Evolutionary conservation across 768 basidiomycete genomes (phyloP), one percentile per base, ranked within the genome.

Genomic region (Amanita subjunquillea): DNA sequence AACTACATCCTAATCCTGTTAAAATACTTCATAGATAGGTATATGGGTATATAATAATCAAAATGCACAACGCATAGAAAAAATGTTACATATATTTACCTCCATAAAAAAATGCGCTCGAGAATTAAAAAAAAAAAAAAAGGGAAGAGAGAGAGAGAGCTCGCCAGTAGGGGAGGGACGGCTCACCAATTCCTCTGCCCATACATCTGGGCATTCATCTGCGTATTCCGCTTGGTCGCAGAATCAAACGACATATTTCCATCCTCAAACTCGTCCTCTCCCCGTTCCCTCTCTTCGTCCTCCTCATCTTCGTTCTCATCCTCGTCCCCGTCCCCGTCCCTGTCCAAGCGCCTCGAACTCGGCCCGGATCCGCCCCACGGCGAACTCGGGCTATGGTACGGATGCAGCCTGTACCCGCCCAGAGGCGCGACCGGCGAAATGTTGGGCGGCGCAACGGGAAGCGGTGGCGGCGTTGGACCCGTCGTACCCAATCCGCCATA

Each of bases 201-300:
- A 51, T 51, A 51, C 30, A 34, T 42, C 41, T 43, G 40, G 20
- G 50, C 25, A 43, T 51, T 51, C 50, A 30, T 43, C 8, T 51
- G 50, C 10, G 50, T 51, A 37, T 51, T 51, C 30, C 50, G 40
- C 42, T 43, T 51, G 4, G 50, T 51, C 6, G 40, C 50, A 3
- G 50, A 51, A 37, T 51, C 50, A 43, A 51, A 51, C 3, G 50
- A 51, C 10, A 15, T 20, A 12, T 50, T 39, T 4, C 38, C 27
- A 5, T 17, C 20, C 15, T 37, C 49, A 23, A n/a, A 8, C 20
- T 40, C 39, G 7, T 40, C 39, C 39, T n/a, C 39, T 20, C n/a
- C 39, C 22, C 9, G 10, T 34, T 13, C 34, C 34, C 13, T 13
- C 0, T 34, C 32, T 3, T 9, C 30, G 6, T 29, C 6, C 29